These are phyloP conservation scores for Penicillium subrubescens DNA, from an alignment of 495 filamentous ascomycete genomes.

Conservation along the genomic window DNA sequence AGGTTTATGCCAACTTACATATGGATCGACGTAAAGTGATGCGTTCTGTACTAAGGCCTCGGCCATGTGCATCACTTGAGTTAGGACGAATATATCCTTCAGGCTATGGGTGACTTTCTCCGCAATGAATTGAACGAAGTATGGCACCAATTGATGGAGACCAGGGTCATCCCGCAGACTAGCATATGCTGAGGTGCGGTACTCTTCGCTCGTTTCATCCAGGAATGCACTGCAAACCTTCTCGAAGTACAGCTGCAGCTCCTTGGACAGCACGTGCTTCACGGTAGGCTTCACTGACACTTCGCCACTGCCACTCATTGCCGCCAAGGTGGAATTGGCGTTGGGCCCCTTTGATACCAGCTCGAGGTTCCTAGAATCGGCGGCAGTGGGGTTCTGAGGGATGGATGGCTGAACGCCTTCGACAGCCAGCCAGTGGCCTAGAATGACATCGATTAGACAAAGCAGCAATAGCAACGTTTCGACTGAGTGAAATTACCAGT, in stretches of 20 bases:
- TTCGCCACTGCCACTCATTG: conserved; percentile 80
- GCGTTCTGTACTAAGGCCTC: conserved; percentile 80
- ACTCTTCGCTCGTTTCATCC: conserved; percentile 79
- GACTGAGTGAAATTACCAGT: conserved; percentile 61
- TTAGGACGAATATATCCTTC: conserved; percentile 81
- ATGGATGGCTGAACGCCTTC: conserved; percentile 96
- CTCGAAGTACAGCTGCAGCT: conserved; percentile 95
- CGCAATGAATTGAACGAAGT: conserved; percentile 91
- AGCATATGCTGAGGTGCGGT: conserved; percentile 81
- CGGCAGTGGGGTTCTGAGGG: conserved; percentile 88
- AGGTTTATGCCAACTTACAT: conserved; percentile 52
- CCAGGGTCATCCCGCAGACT: conserved; percentile 84
- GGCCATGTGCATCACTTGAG: conserved; percentile 87
- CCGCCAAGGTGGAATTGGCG: conserved; percentile 77
- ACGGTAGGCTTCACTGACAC: conserved; percentile 83
- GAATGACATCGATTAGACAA: conserved; percentile 23
- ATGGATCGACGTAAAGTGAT: conserved; percentile 83
- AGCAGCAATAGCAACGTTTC: neutral
- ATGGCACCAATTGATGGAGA: conserved; percentile 91
- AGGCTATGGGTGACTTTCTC: conserved; percentile 92
- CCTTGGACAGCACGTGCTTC: conserved; percentile 93
- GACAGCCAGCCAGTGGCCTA: conserved; percentile 93
- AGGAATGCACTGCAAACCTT: conserved; percentile 84
- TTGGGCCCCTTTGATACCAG: conserved; percentile 85
- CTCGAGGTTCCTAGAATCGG: conserved; percentile 78